Evolutionary conservation across 768 basidiomycete species (phyloP).

Genomic region (Chiua virens): DNA sequence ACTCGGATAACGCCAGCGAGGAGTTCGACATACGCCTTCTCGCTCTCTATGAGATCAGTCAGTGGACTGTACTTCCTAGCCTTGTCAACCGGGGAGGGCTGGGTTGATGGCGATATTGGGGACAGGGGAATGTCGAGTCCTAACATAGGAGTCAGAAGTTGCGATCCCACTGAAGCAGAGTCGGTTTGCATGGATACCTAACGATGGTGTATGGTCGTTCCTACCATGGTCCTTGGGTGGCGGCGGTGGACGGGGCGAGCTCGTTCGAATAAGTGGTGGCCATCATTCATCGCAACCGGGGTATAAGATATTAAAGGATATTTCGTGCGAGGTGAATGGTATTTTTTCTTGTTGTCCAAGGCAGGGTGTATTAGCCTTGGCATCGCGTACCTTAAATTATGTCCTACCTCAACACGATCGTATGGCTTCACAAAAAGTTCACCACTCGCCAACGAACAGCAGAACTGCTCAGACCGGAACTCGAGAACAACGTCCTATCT

Average conservation of each 20-base stretch:
- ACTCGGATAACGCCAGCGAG: conserved; percentile 90
- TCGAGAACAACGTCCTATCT: conserved; percentile 28
- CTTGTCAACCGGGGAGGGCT: conserved; percentile 41
- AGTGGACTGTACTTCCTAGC: conserved; percentile 77
- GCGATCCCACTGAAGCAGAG: conserved; percentile 1
- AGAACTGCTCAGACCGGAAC: conserved; percentile 32
- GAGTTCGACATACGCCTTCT: conserved; percentile 88
- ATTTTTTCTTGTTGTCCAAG: not conserved
- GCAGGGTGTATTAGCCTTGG: too few species aligned
- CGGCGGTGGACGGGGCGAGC: conserved; percentile 4
- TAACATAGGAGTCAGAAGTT: conserved; percentile 19
- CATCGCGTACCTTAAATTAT: conserved; percentile 4
- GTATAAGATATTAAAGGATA: not conserved
- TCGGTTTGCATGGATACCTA: conserved; percentile 19
- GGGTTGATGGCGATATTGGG: conserved; percentile 18
- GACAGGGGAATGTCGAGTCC: conserved; percentile 24
- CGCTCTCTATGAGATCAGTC: conserved; percentile 90
- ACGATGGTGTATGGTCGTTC: conserved; percentile 16
- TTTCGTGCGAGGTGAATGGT: not conserved
- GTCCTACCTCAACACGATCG: conserved; percentile 28
- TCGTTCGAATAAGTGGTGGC: not conserved
- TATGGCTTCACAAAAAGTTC: conserved; percentile 48
- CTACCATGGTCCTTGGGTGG: conserved; percentile 20
- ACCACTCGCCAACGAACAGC: conserved; percentile 33
- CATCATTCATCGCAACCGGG: conserved; percentile 8